Evolutionary conservation across 176 grass and related monocot species (phyloP), one percentile per base, ranked within the genome.

Genomic region (Cocos nucifera): DNA sequence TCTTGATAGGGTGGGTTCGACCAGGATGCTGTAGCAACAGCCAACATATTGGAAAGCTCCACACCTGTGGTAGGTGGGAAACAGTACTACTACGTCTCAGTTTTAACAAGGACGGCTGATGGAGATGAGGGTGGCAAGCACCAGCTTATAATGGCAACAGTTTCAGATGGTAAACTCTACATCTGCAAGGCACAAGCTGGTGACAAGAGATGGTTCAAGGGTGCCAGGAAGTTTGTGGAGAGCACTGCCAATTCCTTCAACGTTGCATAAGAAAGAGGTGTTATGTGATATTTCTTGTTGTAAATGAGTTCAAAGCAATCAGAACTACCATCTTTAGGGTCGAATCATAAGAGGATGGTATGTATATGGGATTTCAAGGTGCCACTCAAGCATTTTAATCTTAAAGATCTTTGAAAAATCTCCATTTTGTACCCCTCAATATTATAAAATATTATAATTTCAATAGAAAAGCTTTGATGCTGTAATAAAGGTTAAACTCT

Each of bases 21-120:
- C 62, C 18, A 79, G 1, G 88, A 54, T 50, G 88, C 67, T 0
- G 93, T 98, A 65, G 93, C 93, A 1, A 98, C 84, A 0, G 93
- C 93, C 9, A 98, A 92, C 76, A 60, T 97, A 20, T 76, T 92
- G 28, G 88, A 98, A 63, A 69, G 73, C 29, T 80, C 64, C 3
- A 59, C 70, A 2, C 79, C 81, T 6, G 57, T 74, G 65, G 22
- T 92, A 1, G 73, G 56, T 17, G 93, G 93, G 22, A 98, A 89
- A 69, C 71, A 79, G 58, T 92, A 92, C 81, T 98, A 98, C 87
- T 82, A 21, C 70, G 4, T 92, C 20, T n/a, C 84, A 3, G 87
- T 98, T 75, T 82, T 98, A 70, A 98, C 93, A 0, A 85, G 93
- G 87, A 98, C 87, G 55, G 87, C 93, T 2, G 93, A 98, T 54